Base-by-base conservation (phyloP, 148 eudicot species). In the Chenopodium suecicum region DNA sequence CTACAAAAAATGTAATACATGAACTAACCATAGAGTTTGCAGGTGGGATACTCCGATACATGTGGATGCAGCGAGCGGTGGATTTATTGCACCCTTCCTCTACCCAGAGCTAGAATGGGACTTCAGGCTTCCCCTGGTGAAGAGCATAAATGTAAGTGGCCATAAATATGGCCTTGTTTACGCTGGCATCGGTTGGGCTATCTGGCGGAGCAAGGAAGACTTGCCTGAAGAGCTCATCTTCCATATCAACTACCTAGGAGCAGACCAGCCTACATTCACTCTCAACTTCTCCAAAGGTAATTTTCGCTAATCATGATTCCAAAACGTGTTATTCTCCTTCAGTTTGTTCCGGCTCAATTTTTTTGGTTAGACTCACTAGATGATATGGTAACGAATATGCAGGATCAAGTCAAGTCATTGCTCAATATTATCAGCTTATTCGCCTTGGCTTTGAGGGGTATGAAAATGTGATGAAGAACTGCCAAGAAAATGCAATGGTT, bases 21-120 rank as follows among this genome's bases (percentile, higher is more conserved):
- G 25, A 44, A 62, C 41, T 27, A 8, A 34, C 12, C 68, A 46
- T 17, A 4, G 6, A 67, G 8, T 10, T 81, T 13, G 56, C 37
- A 84, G 86, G 27, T 86, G 86, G 88, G 86, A 83, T 10, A 83
- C 88, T 52, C 88, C 88, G 10, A 86, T 86, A 60, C 88, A 86
- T 75, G 88, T 86, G 62, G 88, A 86, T 86, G 88, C 88, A 60
- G 88, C 84, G 17, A 84, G 88, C 63, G 86, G 88, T 7, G 86
- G 86, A 52, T 86, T 86, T 65, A 75, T 83, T 64, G 88, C 88
- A 12, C 88, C 88, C n/a, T 83, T 86, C 72, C 23, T 86, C 2
- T 86, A 77, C 79, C 88, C 88, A 37, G 86, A 86, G 63, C 82
- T 86, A n/a, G 86, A 78, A 60, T 86, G 88, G 88, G 88, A 83